A percentile compares a stretch with the other conserved stretches of the same genome.
Evolutionary conservation across 2,329 filamentous ascomycete genomes (phyloP).

Genomic region (Epichloe glyceriae): DNA sequence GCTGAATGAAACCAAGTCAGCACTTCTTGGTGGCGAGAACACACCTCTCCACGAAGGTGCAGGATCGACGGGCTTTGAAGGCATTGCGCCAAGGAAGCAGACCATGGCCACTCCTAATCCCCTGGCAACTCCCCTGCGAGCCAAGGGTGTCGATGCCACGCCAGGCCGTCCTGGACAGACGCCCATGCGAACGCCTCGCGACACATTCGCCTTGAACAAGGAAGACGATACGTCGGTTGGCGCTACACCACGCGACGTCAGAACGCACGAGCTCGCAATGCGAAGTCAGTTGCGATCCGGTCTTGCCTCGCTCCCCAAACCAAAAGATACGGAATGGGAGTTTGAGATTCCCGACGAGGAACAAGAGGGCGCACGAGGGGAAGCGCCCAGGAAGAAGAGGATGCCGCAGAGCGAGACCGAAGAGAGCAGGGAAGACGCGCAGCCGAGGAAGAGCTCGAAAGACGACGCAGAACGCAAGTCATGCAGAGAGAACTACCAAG

Average conservation of each 20-base stretch:
- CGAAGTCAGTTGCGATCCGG: conserved; percentile 57
- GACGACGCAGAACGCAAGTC: conserved; percentile 77
- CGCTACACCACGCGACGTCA: conserved; percentile 66
- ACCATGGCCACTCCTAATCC: conserved; percentile 87
- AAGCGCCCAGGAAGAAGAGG: conserved; percentile 42
- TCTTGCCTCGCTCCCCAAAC: conserved; percentile 76
- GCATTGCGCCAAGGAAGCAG: conserved; percentile 68
- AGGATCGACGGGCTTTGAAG: conserved; percentile 78
- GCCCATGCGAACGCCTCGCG: conserved; percentile 75
- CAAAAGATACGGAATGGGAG: conserved; percentile 90
- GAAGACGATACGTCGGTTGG: conserved; percentile 55
- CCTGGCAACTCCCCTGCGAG: conserved; percentile 74
- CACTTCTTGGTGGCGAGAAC: conserved; percentile 85
- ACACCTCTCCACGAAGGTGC: conserved; percentile 72
- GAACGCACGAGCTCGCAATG: conserved; percentile 53
- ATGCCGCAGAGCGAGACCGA: conserved; percentile 62
- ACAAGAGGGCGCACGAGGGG: conserved; percentile 37
- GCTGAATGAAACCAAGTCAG: conserved; percentile 86
- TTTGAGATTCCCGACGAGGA: conserved; percentile 81
- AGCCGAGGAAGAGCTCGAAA: conserved; percentile 63
- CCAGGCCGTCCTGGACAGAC: conserved; percentile 62
- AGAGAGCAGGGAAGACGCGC: conserved; percentile 62
- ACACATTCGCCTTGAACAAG: conserved; percentile 73
- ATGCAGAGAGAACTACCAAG: conserved; percentile 74
- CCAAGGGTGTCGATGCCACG: conserved; percentile 54